A percentile compares a stretch with the other conserved stretches of the same genome.
Evolutionary conservation across 129 eudicot genomes (phyloP).

Genomic region (Ambrosia artemisiifolia): DNA sequence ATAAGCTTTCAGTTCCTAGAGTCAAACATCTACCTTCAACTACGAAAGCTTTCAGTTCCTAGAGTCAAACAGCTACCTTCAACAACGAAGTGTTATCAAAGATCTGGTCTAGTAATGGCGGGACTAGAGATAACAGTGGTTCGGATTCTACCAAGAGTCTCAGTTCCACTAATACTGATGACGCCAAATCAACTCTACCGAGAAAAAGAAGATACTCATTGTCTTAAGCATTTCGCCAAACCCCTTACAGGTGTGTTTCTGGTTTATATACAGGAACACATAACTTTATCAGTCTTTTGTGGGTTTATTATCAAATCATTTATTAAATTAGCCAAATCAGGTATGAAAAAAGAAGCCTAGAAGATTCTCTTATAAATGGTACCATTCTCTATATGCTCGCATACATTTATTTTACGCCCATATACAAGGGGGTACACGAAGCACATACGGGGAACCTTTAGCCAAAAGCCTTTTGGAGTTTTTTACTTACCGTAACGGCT

Average conservation of each 20-base stretch:
- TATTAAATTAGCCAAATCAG: conserved; percentile 29
- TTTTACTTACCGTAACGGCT: conserved; percentile 56
- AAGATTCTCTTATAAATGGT: too few species aligned
- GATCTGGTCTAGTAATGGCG: conserved; percentile 71
- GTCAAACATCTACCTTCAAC: too few species aligned
- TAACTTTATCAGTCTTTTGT: too few species aligned
- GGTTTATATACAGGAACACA: too few species aligned
- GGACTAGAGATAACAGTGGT: conserved; percentile 72
- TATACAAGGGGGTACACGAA: too few species aligned
- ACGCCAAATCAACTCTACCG: conserved; percentile 61
- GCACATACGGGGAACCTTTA: too few species aligned
- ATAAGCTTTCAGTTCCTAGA: too few species aligned
- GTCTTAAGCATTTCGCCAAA: conserved; percentile 41
- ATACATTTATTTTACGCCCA: too few species aligned
- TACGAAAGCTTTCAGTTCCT: conserved; percentile 53
- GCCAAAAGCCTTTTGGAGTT: not conserved
- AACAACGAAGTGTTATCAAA: conserved; percentile 64
- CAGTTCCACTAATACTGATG: conserved; percentile 69
- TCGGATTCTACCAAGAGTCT: conserved; percentile 89
- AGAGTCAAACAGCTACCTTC: conserved; percentile 69
- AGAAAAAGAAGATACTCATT: conserved; percentile 72
- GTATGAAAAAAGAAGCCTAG: not conserved
- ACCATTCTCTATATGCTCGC: too few species aligned
- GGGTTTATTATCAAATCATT: conserved; percentile 21
- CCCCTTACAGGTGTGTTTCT: conserved; percentile 9